These are phyloP conservation scores for Solanum hybrid DNA, from an alignment of 305 asterid genomes.

Conservation along the genomic window DNA sequence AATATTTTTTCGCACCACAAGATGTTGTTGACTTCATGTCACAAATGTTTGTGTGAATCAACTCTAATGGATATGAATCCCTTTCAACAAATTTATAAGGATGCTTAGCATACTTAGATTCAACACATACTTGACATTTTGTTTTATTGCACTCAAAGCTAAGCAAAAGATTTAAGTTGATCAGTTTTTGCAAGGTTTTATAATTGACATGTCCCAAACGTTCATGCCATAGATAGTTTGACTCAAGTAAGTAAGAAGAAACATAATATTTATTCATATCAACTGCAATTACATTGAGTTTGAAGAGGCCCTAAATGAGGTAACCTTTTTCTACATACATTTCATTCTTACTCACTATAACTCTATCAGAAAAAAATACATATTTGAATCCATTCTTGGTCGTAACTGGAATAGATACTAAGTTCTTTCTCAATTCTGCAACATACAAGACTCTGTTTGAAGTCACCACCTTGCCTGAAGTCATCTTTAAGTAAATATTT, in stretches of 20 bases:
- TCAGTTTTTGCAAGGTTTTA: background rate
- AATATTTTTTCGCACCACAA: too few relatives aligned
- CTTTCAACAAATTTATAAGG: background rate
- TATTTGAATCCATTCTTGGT: background rate
- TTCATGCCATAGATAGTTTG: background rate
- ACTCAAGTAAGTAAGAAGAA: background rate
- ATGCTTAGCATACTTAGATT: background rate
- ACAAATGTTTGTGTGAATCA: background rate
- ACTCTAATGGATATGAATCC: background rate
- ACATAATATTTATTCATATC: background rate
- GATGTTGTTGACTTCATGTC: background rate
- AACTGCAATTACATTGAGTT: background rate
- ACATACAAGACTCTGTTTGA: background rate
- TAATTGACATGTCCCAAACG: background rate
- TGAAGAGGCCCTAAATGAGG: background rate
- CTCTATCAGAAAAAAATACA: background rate
- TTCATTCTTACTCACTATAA: too few relatives aligned
- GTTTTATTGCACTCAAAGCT: background rate
- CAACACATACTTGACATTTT: background rate
- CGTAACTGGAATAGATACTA: background rate
- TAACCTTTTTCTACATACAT: background rate
- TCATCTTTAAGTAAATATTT: too few relatives aligned
- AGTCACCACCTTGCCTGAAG: background rate
- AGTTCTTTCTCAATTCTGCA: background rate
- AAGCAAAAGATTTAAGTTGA: background rate